Conservation (phyloP, 192 early-diverging fungal genomes). For the Backusella parvicylindrica region DNA sequence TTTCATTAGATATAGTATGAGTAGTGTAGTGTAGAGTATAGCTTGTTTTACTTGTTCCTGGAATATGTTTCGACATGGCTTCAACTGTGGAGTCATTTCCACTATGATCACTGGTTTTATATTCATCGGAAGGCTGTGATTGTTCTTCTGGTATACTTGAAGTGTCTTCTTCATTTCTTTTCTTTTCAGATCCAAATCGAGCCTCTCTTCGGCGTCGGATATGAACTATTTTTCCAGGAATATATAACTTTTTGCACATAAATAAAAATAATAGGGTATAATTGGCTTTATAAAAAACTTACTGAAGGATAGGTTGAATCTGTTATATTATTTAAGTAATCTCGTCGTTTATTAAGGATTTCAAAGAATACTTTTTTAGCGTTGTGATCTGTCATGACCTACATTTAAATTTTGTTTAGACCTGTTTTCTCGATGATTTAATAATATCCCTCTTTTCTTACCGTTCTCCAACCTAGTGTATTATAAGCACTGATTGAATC, state of each 20-base stretch:
- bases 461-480: conserved; percentile 20
- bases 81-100: neutral
- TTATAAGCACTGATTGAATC: conserved; percentile 38
- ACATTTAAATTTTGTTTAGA: neutral
- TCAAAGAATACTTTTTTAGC: conserved; percentile 21
- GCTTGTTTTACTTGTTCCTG: neutral
- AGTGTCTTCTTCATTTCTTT: neutral
- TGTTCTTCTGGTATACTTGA: neutral
- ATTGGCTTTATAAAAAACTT: neutral
- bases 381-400: conserved; percentile 22
- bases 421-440: neutral
- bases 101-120: too few relatives aligned
- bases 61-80: conserved; percentile 12
- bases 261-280: too few relatives aligned
- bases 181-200: neutral
- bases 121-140: neutral
- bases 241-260: conserved; percentile 16
- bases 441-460: neutral
- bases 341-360: conserved; percentile 22
- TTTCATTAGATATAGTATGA: conserved; percentile 22
- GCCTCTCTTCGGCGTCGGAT: neutral
- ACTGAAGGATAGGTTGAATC: conserved; percentile 21
- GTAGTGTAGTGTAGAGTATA: conserved; percentile 11
- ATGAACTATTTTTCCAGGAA: conserved; percentile 33
- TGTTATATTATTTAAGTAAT: conserved; percentile 9